These are phyloP conservation scores for Gastrolobium villosum DNA, from an alignment of 306 rosid genomes.

Conservation along the genomic window DNA sequence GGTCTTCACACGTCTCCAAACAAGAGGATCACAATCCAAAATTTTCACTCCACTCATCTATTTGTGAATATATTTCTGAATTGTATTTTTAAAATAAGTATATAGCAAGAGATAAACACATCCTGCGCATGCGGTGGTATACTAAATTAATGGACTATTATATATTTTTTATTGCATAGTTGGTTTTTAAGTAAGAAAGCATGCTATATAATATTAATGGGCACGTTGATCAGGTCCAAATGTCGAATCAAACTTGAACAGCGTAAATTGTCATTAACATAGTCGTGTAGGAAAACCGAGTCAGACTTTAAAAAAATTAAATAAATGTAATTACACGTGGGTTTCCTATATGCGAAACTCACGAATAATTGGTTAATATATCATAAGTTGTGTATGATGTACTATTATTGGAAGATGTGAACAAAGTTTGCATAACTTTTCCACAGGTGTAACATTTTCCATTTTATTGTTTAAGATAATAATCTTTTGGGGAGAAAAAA, in stretches of 20 bases:
- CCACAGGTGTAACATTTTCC: background rate
- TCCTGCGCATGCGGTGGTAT: background rate
- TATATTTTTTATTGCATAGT: background rate
- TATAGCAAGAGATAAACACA: background rate
- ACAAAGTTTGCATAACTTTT: background rate
- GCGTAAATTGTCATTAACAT: background rate
- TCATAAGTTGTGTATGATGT: slow-evolving; percentile 6
- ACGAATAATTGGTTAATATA: background rate
- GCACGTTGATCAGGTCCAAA: background rate
- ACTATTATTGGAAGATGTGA: background rate
- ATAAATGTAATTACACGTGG: background rate
- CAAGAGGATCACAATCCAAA: background rate
- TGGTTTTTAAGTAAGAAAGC: background rate
- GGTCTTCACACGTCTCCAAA: slow-evolving; percentile 13
- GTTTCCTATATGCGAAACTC: background rate
- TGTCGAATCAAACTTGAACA: background rate
- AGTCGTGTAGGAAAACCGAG: background rate
- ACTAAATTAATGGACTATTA: background rate
- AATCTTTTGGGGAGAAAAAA: background rate
- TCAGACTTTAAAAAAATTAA: too few species aligned
- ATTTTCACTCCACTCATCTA: slow-evolving; percentile 3
- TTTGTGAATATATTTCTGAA: background rate
- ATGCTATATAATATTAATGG: background rate
- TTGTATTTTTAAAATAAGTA: background rate
- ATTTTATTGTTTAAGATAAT: background rate